phyloP scores from a whole-genome alignment of 2,329 filamentous ascomycete species.

The Trichoderma guizhouense region DNA sequence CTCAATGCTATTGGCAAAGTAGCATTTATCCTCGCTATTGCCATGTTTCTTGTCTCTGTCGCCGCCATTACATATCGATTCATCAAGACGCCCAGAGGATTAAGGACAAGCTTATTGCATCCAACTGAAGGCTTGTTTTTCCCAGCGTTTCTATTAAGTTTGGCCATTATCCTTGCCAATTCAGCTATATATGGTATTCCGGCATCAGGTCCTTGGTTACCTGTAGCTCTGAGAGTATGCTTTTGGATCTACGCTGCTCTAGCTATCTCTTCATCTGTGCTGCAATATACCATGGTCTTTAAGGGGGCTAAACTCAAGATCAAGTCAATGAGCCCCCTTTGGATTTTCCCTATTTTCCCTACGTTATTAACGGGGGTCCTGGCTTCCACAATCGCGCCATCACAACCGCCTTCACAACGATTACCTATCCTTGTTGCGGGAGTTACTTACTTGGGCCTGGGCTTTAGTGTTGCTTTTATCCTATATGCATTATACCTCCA shows the following conservation, averaged over 20 bases:
- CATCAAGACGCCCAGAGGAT: neutral
- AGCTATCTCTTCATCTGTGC: neutral
- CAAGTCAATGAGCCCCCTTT: neutral
- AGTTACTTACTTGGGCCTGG: neutral
- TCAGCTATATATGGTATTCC: neutral
- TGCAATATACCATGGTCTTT: neutral
- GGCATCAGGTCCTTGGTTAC: neutral
- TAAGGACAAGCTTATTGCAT: neutral
- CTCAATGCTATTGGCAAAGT: neutral
- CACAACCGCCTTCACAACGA: neutral
- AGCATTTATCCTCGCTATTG: neutral
- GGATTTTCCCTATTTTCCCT: neutral
- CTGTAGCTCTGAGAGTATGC: neutral
- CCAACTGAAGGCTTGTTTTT: neutral
- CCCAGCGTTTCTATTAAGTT: neutral
- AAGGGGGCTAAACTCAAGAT: neutral
- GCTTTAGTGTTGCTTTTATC: neutral
- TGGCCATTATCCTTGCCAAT: neutral
- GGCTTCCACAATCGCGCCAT: neutral
- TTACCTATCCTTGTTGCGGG: neutral
- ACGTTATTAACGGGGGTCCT: neutral
- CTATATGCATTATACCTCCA: neutral
- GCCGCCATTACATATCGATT: neutral
- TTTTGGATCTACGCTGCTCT: neutral
- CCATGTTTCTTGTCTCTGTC: neutral